Evolutionary conservation across 2,329 filamentous ascomycete genomes (phyloP).

Genomic region (Fusarium pseudocircinatum): DNA sequence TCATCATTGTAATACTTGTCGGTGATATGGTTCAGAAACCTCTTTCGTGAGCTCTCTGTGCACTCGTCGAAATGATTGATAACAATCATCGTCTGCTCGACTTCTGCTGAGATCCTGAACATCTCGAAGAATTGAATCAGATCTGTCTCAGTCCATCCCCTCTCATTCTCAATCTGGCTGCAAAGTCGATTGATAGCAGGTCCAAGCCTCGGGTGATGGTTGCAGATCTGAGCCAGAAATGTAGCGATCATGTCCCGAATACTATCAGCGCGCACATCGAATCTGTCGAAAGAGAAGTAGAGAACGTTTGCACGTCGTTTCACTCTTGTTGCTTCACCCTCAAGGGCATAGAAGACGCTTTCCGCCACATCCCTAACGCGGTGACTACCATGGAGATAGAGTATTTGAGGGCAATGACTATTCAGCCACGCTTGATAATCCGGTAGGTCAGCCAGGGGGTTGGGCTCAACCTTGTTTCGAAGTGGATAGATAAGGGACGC

Average conservation of each 20-base stretch:
- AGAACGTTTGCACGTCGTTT: background rate
- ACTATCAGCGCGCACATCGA: background rate
- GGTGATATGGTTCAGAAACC: background rate
- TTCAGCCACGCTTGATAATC: background rate
- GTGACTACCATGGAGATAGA: background rate
- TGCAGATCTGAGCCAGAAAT: background rate
- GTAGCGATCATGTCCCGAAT: constrained; percentile 11
- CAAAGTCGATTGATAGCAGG: background rate
- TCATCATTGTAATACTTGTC: background rate
- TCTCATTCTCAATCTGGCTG: background rate
- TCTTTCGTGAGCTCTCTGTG: background rate
- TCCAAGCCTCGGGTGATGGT: background rate
- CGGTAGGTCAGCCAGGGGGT: background rate
- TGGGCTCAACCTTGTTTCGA: background rate
- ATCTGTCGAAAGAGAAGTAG: constrained; percentile 1
- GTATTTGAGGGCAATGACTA: background rate
- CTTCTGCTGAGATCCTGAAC: background rate
- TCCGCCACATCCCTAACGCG: background rate
- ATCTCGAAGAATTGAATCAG: constrained; percentile 1
- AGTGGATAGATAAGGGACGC: background rate
- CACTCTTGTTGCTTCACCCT: accelerated
- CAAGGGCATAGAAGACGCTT: background rate
- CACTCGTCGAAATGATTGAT: constrained; percentile 1
- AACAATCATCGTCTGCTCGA: background rate
- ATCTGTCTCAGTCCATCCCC: constrained; percentile 2